These are phyloP conservation scores for Wolfiporia cocos DNA, from an alignment of 1,284 basidiomycete species.

Conservation along the genomic window DNA sequence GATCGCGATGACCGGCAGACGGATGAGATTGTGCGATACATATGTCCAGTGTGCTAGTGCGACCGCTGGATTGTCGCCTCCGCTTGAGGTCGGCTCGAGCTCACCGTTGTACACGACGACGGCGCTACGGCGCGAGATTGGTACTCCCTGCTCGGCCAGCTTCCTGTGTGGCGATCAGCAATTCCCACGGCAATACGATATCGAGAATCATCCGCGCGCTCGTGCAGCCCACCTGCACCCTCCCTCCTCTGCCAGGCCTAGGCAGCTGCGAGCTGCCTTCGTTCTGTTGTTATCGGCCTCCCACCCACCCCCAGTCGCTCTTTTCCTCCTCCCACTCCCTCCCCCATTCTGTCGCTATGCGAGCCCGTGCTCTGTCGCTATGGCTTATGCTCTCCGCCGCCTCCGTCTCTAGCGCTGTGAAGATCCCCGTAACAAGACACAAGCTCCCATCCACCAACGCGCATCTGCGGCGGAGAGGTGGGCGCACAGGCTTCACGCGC, in stretches of 20 bases:
- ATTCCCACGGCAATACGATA: constrained; percentile 8
- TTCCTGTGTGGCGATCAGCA: too few relatives aligned
- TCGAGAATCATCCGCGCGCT: background rate
- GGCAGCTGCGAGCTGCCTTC: too few relatives aligned
- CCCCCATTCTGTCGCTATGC: constrained; percentile 19
- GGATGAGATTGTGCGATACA: too few relatives aligned
- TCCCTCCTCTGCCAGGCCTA: constrained; percentile 9
- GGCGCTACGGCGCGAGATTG: too few relatives aligned
- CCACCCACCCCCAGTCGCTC: constrained; percentile 19
- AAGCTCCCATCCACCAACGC: constrained; percentile 9
- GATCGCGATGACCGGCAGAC: too few relatives aligned
- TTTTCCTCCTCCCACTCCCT: constrained; percentile 13
- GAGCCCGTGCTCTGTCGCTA: constrained; percentile 15
- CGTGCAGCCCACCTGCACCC: constrained; percentile 7
- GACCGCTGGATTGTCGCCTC: too few relatives aligned
- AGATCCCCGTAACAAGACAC: constrained; percentile 24
- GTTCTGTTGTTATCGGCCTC: too few relatives aligned
- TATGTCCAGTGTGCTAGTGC: too few relatives aligned
- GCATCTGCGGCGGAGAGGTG: constrained; percentile 17
- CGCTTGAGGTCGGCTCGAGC: too few relatives aligned
- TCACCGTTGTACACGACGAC: background rate
- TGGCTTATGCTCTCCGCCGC: constrained; percentile 21
- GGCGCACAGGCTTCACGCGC: constrained; percentile 14
- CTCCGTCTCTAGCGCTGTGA: constrained; percentile 23
- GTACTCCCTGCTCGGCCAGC: too few relatives aligned